A percentile compares a stretch with the other conserved stretches of the same genome.
These are phyloP conservation scores for Pyrenophora seminiperda DNA, from an alignment of 2,329 filamentous ascomycete species.

Conservation along the genomic window DNA sequence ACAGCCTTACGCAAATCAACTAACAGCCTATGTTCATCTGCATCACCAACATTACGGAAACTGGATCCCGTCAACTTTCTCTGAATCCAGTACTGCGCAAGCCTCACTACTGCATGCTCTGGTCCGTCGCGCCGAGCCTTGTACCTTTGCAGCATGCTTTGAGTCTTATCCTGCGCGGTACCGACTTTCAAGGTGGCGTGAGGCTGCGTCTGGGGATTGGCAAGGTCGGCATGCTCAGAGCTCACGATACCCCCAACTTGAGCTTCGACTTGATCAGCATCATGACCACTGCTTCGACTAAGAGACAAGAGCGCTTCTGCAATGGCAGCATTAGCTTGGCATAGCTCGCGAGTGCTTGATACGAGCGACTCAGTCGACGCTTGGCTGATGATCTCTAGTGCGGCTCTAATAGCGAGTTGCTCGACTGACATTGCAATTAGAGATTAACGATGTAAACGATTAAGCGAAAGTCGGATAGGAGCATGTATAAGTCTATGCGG, in stretches of 20 bases:
- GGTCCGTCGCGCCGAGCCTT: background rate
- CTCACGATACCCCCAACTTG: background rate
- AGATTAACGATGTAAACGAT: too few species aligned
- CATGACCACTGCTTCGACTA: background rate
- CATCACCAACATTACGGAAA: background rate
- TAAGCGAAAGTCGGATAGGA: too few species aligned
- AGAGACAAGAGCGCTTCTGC: constrained; percentile 5
- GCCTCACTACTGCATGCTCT: background rate
- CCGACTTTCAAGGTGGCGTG: background rate
- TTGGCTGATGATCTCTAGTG: constrained; percentile 5
- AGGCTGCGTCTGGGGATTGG: background rate
- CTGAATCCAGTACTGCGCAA: constrained; percentile 9
- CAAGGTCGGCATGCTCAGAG: background rate
- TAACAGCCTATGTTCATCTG: constrained; percentile 5
- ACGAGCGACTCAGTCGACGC: background rate
- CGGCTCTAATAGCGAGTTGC: background rate
- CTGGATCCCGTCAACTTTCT: background rate
- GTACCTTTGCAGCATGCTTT: background rate
- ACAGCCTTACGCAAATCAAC: constrained; percentile 5
- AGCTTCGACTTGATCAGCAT: constrained; percentile 2
- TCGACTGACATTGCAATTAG: background rate
- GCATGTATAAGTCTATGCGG: too few species aligned
- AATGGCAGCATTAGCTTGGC: constrained; percentile 12
- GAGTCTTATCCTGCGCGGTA: background rate
- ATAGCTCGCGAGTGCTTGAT: constrained; percentile 1